Conservation (phyloP, 768 basidiomycete species). For the Pleurotus platypus region DNA sequence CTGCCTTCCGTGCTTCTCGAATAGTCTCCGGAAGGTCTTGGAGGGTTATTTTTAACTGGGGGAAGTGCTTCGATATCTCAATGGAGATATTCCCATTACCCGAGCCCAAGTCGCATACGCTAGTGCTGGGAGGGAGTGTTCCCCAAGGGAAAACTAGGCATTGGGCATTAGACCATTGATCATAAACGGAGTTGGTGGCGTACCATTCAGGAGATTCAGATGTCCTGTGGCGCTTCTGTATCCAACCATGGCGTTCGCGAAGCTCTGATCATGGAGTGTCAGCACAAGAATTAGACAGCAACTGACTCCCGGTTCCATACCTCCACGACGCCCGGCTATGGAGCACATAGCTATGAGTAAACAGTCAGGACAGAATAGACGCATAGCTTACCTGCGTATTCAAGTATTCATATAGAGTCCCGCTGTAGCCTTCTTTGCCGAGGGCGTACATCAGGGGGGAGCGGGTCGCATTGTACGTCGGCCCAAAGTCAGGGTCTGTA, state of each 20-base stretch:
- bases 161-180: not conserved
- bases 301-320: no score
- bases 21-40: conserved; percentile 22
- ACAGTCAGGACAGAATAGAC: not conserved
- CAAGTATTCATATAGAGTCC: conserved; percentile 8
- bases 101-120: conserved; percentile 27
- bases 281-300: no score
- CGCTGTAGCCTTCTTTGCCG: conserved; percentile 3
- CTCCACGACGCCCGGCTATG: no score
- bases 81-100: conserved; percentile 26
- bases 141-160: conserved; percentile 25
- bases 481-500: conserved; percentile 12
- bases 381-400: not conserved
- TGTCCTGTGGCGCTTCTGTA: not conserved
- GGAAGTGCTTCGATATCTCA: conserved; percentile 18
- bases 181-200: not conserved
- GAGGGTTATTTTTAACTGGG: conserved; percentile 22
- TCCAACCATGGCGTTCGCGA: conserved; percentile 3
- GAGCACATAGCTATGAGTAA: no score
- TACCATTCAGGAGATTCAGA: not conserved
- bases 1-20: conserved; percentile 15
- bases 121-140: conserved; percentile 15
- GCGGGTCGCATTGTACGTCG: conserved; percentile 11
- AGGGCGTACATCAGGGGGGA: conserved; percentile 15
- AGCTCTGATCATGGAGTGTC: not conserved